Percentiles rank a stretch among this genome's conserved stretches.
These are phyloP conservation scores for Pleurotus tuber-regium DNA, from an alignment of 768 basidiomycete genomes.

Conservation along the genomic window DNA sequence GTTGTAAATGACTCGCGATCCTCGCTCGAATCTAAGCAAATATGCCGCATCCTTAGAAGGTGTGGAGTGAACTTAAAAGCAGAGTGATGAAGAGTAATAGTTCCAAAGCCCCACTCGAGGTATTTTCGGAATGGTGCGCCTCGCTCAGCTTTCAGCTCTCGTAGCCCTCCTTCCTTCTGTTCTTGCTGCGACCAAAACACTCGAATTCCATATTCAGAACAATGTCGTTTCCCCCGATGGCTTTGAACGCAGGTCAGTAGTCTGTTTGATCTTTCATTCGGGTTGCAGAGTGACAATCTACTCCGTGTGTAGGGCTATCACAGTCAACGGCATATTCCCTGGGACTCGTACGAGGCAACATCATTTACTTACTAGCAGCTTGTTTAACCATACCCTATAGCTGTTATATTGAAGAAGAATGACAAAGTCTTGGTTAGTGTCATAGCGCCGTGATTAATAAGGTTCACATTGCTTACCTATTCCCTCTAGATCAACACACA, in stretches of 20 bases:
- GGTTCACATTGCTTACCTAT: not conserved
- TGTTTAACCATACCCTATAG: not conserved
- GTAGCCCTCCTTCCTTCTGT: slow-evolving; percentile 13
- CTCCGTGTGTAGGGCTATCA: slow-evolving; percentile 19
- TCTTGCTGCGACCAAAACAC: slow-evolving; percentile 11
- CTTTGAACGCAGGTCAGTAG: slow-evolving; percentile 19
- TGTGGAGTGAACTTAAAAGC: slow-evolving; percentile 4
- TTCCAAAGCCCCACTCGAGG: slow-evolving; percentile 5
- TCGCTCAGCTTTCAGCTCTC: slow-evolving; percentile 9
- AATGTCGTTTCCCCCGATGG: slow-evolving; percentile 21
- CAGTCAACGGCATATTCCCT: slow-evolving; percentile 26
- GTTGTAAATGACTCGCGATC: slow-evolving; percentile 3
- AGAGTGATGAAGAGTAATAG: no score
- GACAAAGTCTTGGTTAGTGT: slow-evolving; percentile 21
- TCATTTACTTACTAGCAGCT: not conserved
- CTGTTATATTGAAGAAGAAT: slow-evolving; percentile 20
- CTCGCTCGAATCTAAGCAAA: slow-evolving; percentile 2
- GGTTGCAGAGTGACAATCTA: not conserved
- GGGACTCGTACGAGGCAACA: slow-evolving; percentile 11
- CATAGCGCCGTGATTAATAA: not conserved
- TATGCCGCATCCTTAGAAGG: slow-evolving; percentile 5
- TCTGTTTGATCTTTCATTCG: not conserved
- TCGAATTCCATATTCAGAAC: slow-evolving; percentile 19
- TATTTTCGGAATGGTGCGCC: slow-evolving; percentile 12
- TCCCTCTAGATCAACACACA: slow-evolving; percentile 23